Evolutionary conservation across 371 early-diverging fungal genomes (phyloP), one percentile per base, ranked within the genome.

Genomic region (Fennellomyces sp.): DNA sequence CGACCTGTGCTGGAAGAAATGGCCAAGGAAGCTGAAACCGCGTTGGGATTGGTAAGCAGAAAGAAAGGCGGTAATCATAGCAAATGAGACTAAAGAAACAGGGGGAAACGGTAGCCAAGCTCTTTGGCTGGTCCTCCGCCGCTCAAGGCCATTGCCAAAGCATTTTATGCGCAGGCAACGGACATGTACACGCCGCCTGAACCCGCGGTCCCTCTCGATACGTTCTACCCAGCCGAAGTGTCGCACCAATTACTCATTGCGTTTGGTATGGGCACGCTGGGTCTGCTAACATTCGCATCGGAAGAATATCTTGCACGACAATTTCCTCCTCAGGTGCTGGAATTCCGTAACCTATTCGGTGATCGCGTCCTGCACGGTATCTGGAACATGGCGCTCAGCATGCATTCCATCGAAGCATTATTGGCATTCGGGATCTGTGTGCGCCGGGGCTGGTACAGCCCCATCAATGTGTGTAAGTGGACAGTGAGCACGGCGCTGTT

Each of bases 1-100:
- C 65, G 80, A 13, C 65, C 71, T 10, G 71, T 76, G 3, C 54
- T 79, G 29, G 75, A 79, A 60, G 62, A 50, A 8, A 79, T 79
- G 80, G 80, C 80, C 21, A 76, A 76, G 55, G 80, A 79, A 62
- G 80, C 80, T 4, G 80, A 79, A 50, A 50, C 58, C 15, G 75
- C 76, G 1, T 55, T 79, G n/a, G 80, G 80, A 21, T 35, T 79
- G 61, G 80, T 76, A 74, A 49, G 62, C 51, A 33, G 8, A 23
- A n/a, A 17, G 21, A 27, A 36, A 15, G 15, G 56, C 3, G 26
- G n/a, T 6, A 12, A 8, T 27, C n/a, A n/a, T n/a, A n/a, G n/a
- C n/a, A n/a, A n/a, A n/a, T n/a, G n/a, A n/a, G n/a, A n/a, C n/a
- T n/a, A 23, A 48, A n/a, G n/a, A 25, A 5, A 28, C 8, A 12